These are phyloP conservation scores for Alternaria ethzedia DNA, from an alignment of 2,329 filamentous ascomycete species.

Conservation along the genomic window DNA sequence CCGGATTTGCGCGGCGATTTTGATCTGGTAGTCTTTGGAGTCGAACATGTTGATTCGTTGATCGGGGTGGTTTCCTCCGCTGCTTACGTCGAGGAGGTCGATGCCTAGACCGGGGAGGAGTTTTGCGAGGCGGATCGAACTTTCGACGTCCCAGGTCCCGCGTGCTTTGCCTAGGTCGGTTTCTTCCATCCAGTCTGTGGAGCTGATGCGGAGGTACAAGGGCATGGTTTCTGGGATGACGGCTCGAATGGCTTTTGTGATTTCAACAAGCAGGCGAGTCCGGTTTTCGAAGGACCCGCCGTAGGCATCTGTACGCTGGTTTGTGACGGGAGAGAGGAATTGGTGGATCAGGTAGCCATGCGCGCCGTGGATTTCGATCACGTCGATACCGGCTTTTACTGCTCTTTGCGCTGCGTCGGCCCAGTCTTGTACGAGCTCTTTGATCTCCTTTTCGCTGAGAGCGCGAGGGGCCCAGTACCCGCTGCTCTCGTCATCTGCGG, in stretches of 20 bases:
- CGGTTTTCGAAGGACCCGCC: conserved; percentile 52
- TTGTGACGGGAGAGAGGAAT: conserved; percentile 50
- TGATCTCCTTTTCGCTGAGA: conserved; percentile 49
- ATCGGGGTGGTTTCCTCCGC: conserved; percentile 53
- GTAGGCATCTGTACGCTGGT: conserved; percentile 52
- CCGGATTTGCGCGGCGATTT: conserved; percentile 55
- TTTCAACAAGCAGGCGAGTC: conserved; percentile 49
- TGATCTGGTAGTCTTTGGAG: conserved; percentile 56
- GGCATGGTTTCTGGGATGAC: conserved; percentile 45
- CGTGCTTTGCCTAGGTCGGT: conserved; percentile 36
- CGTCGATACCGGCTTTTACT: conserved; percentile 45
- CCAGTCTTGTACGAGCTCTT: conserved; percentile 49
- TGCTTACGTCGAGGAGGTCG: conserved; percentile 56
- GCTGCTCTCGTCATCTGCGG: conserved; percentile 34
- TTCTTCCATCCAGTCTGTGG: conserved; percentile 48
- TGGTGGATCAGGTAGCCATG: conserved; percentile 54
- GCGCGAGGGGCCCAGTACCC: conserved; percentile 48
- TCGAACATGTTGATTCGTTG: conserved; percentile 52
- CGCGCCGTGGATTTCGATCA: conserved; percentile 53
- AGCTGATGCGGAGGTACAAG: conserved; percentile 44
- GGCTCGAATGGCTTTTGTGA: conserved; percentile 45
- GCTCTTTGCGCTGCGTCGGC: conserved; percentile 46
- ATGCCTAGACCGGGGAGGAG: conserved; percentile 51
- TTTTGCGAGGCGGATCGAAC: conserved; percentile 50
- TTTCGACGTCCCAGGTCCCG: conserved; percentile 51